phyloP scores from a whole-genome alignment of 2,329 filamentous ascomycete species.

The Fusarium nisikadoi region DNA sequence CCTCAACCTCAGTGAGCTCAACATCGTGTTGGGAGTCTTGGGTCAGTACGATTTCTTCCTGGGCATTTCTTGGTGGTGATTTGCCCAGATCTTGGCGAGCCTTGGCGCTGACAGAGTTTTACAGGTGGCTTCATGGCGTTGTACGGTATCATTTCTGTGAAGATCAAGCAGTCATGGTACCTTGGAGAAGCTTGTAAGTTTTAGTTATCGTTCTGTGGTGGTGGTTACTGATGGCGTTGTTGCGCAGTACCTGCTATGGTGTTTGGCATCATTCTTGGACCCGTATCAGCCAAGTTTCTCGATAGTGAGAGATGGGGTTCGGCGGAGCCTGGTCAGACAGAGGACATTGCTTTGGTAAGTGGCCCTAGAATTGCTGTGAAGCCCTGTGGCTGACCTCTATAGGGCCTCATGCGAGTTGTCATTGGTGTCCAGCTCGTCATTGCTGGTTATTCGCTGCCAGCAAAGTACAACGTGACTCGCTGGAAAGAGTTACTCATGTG shows the following conservation, averaged over 20 bases:
- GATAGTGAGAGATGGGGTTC: conserved; percentile 50
- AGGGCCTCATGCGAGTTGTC: conserved; percentile 66
- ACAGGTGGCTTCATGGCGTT: conserved; percentile 59
- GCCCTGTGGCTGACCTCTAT: neutral
- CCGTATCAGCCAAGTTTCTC: conserved; percentile 64
- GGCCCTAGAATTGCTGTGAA: neutral
- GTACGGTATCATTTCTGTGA: conserved; percentile 62
- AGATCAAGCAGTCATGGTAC: conserved; percentile 64
- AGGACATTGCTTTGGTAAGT: conserved; percentile 54
- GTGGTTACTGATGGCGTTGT: neutral
- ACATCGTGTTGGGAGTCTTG: conserved; percentile 60
- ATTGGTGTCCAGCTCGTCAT: conserved; percentile 73
- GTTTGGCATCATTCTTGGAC: conserved; percentile 65
- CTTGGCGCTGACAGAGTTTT: conserved; percentile 23
- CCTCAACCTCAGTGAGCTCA: conserved; percentile 62
- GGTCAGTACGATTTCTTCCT: conserved; percentile 47
- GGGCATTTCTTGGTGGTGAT: neutral
- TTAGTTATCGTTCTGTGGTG: rapidly evolving
- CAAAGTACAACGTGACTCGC: conserved; percentile 61
- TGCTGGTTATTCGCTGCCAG: conserved; percentile 70
- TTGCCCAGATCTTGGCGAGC: conserved; percentile 4
- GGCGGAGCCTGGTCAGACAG: conserved; percentile 45
- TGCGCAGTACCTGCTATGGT: conserved; percentile 63
- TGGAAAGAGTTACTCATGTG: conserved; percentile 66
- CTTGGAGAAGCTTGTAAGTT: conserved; percentile 63